Evolutionary conservation across 257 asterid species (phyloP).

Genomic region (Thymus quinquecostatus): DNA sequence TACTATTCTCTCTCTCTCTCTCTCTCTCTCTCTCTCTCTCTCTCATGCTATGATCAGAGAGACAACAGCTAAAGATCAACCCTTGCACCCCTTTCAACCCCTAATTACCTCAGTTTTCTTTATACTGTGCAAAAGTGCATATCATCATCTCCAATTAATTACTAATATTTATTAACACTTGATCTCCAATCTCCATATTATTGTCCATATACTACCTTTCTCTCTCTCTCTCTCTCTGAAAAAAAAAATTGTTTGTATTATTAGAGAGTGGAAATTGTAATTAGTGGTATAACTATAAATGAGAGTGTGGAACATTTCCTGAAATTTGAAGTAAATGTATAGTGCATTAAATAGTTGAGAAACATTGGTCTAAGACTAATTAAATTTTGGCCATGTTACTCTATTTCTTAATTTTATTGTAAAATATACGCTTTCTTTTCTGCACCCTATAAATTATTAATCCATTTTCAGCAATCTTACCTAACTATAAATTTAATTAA

Average conservation of each 20-base stretch:
- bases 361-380: slow-evolving; percentile 37
- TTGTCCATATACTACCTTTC: neutral
- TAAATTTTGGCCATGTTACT: slow-evolving; percentile 15
- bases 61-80: slow-evolving; percentile 54
- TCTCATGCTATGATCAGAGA: slow-evolving; percentile 24
- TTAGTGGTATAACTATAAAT: neutral
- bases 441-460: slow-evolving; percentile 17
- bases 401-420: slow-evolving; percentile 11
- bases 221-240: neutral
- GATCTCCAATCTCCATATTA: slow-evolving; percentile 10
- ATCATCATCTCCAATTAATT: neutral
- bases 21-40: slow-evolving; percentile 4
- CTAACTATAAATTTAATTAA: slow-evolving; percentile 35
- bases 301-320: neutral
- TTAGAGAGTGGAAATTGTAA: neutral
- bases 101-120: slow-evolving; percentile 12
- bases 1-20: neutral
- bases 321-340: slow-evolving; percentile 1
- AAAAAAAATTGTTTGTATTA: neutral
- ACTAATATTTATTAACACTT: neutral
- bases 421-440: slow-evolving; percentile 34
- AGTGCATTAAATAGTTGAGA: slow-evolving; percentile 14
- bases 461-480: slow-evolving; percentile 33
- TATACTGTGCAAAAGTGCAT: slow-evolving; percentile 2
- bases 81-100: neutral